phyloP scores from a whole-genome alignment of 2,329 filamentous ascomycete species.

The Ophiostoma sp. region DNA sequence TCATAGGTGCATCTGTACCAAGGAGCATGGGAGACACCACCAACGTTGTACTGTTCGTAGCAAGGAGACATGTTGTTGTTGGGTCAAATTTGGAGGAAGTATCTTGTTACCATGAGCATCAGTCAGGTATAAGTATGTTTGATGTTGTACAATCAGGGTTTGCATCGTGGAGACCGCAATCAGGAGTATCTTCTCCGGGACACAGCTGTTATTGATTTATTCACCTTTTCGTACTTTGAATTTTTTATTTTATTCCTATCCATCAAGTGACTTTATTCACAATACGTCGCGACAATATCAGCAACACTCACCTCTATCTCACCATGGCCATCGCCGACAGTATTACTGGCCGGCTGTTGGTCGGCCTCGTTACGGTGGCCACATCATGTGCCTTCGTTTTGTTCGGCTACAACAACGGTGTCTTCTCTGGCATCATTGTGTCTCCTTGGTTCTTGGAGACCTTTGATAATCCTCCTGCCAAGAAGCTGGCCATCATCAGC shows the following conservation, averaged over 20 bases:
- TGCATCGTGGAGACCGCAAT: no score
- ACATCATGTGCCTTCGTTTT: constrained; percentile 19
- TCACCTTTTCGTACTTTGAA: no score
- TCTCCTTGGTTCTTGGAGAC: constrained; percentile 12
- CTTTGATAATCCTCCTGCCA: constrained; percentile 7
- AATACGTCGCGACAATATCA: no score
- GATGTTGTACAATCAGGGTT: neutral
- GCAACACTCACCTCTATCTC: neutral
- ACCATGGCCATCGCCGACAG: neutral
- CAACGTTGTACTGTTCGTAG: neutral
- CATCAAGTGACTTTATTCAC: no score
- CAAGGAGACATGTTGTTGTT: neutral
- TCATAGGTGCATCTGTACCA: no score
- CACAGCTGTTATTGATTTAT: no score
- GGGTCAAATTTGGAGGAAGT: neutral
- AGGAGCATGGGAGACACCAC: neutral
- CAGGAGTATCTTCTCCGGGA: no score
- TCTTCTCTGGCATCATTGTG: constrained; percentile 14
- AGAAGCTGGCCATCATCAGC: constrained; percentile 7
- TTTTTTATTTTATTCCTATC: no score
- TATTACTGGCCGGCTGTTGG: constrained; percentile 10
- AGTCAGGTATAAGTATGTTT: neutral
- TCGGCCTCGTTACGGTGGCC: constrained; percentile 20
- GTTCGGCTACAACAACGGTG: constrained; percentile 21
- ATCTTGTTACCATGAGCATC: neutral